A percentile compares a stretch with the other conserved stretches of the same genome.
Evolutionary conservation across 208 protist species (phyloP).

Genomic region (Herpetomonas muscarum): DNA sequence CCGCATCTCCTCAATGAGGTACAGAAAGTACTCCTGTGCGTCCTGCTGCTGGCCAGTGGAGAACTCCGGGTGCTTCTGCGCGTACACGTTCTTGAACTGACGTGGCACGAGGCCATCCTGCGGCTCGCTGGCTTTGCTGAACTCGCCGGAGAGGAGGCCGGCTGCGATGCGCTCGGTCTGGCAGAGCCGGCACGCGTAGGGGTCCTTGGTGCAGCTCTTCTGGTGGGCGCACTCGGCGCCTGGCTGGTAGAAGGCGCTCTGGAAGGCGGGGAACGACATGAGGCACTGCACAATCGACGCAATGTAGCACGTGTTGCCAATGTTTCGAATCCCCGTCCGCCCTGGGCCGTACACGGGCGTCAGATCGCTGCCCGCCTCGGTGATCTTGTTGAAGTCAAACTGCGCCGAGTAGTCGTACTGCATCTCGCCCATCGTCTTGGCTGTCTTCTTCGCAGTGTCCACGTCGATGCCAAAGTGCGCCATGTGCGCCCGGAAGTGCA

Average conservation of each 20-base stretch:
- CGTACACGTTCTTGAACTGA: slow-evolving; percentile 95
- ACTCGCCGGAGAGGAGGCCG: slow-evolving; percentile 91
- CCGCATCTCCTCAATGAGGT: slow-evolving; percentile 86
- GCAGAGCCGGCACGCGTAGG: slow-evolving; percentile 64
- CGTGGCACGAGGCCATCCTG: slow-evolving; percentile 79
- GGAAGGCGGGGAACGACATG: slow-evolving; percentile 76
- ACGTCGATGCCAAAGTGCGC: slow-evolving; percentile 96
- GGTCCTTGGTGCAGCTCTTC: slow-evolving; percentile 41
- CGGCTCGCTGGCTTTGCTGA: slow-evolving; percentile 60
- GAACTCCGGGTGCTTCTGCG: slow-evolving; percentile 94
- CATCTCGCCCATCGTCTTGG: slow-evolving; percentile 96
- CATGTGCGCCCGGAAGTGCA: slow-evolving; percentile 92
- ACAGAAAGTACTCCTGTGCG: slow-evolving; percentile 93
- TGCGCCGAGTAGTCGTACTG: slow-evolving; percentile 95
- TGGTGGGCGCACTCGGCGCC: slow-evolving; percentile 42
- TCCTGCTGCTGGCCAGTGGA: slow-evolving; percentile 95
- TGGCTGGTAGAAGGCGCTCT: slow-evolving; percentile 64
- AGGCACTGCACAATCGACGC: slow-evolving; percentile 94
- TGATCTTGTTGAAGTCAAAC: slow-evolving; percentile 92
- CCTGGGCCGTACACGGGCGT: slow-evolving; percentile 92
- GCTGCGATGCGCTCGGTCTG: slow-evolving; percentile 92
- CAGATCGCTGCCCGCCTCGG: slow-evolving; percentile 83
- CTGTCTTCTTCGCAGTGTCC: slow-evolving; percentile 86
- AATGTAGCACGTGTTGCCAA: slow-evolving; percentile 98
- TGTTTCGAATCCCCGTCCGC: slow-evolving; percentile 92